A percentile compares a stretch with the other conserved stretches of the same genome.
phyloP scores from a whole-genome alignment of 208 protist genomes.

The Leishmania turanica region DNA sequence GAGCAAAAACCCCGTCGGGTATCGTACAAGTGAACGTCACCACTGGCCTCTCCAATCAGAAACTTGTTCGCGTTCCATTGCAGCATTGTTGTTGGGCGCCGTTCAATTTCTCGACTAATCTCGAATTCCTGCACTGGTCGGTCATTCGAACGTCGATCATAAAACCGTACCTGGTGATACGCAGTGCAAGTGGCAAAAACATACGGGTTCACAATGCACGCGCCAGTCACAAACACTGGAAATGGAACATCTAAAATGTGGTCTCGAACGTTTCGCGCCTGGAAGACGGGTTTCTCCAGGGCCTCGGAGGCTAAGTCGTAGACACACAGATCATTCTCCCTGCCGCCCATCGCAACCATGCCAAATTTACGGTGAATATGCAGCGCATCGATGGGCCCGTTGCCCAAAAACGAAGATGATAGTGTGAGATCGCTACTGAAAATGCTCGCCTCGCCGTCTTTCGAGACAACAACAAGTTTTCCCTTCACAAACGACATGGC shows the following conservation, averaged over 20 bases:
- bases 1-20: slow-evolving; percentile 85
- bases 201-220: slow-evolving; percentile 78
- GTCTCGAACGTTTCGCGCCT: slow-evolving; percentile 64
- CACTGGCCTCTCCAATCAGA: slow-evolving; percentile 82
- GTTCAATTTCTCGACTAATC: slow-evolving; percentile 79
- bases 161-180: slow-evolving; percentile 86
- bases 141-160: slow-evolving; percentile 74
- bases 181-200: slow-evolving; percentile 77
- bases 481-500: slow-evolving; percentile 69
- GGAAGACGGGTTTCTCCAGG: slow-evolving; percentile 52
- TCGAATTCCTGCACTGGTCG: slow-evolving; percentile 83
- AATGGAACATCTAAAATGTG: slow-evolving; percentile 81
- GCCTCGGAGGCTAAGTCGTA: slow-evolving; percentile 64
- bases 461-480: slow-evolving; percentile 54
- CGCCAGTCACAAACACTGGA: slow-evolving; percentile 71
- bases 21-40: slow-evolving; percentile 87
- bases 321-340: slow-evolving; percentile 73
- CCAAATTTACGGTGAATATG: slow-evolving; percentile 84
- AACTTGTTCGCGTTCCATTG: slow-evolving; percentile 91
- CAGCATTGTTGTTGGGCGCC: slow-evolving; percentile 72
- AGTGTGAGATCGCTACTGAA: slow-evolving; percentile 37
- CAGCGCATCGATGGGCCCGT: slow-evolving; percentile 62
- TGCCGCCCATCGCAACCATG: slow-evolving; percentile 74
- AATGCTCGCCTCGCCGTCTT: slow-evolving; percentile 47
- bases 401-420: slow-evolving; percentile 29